Base-by-base conservation (phyloP, 2,329 filamentous ascomycete genomes). In the Cordyceps pruinosa region DNA sequence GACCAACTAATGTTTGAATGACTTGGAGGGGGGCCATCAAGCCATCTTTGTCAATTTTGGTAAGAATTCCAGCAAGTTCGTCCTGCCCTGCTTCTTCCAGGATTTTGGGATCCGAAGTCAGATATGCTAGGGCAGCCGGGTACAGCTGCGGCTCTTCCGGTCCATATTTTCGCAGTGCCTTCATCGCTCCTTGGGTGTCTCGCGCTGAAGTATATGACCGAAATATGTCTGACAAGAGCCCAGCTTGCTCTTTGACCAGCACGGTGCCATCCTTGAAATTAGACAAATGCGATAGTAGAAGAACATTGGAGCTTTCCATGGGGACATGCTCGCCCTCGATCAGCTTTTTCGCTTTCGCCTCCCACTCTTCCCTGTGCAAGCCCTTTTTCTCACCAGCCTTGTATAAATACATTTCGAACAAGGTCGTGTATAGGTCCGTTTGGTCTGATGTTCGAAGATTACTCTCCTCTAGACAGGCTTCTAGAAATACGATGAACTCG, bases 371-470 rank as follows among this genome's bases (percentile, higher is more conserved):
- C 61, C 87, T 85, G 68, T 70, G 71, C 47, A 78, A 76, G 10
- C 86, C 86, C 65, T 86, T 89, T 66, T 87, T 87, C 58, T 86
- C 83, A 59, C 85, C 88, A 23, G 93, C 89, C 65, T 91, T 94
- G 70, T 96, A 89, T 9, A 99, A 77, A 68, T 97, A 99, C 88
- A 99, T 97, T 71, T 99, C 95, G 67, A 99, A 97, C 15, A 99
- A 72, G 0, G 95, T 97, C 0, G 93, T 97, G 67, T 94, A 94
- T 17, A 99, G 79, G 69, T 99, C 95, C 1, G 87, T 82, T 61
- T 85, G 88, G 68, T 97, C 89, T 9, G 84, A 80, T 35, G 88
- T 79, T 21, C 84, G 84, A n/a, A 96, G 72, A 23, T 82, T 80
- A 21, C 85, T 77, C 58, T 91, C 86, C 50, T 85, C 76, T 5